Base-by-base conservation (phyloP, 2,329 filamentous ascomycete species). In the Leptographium galeiforme region DNA sequence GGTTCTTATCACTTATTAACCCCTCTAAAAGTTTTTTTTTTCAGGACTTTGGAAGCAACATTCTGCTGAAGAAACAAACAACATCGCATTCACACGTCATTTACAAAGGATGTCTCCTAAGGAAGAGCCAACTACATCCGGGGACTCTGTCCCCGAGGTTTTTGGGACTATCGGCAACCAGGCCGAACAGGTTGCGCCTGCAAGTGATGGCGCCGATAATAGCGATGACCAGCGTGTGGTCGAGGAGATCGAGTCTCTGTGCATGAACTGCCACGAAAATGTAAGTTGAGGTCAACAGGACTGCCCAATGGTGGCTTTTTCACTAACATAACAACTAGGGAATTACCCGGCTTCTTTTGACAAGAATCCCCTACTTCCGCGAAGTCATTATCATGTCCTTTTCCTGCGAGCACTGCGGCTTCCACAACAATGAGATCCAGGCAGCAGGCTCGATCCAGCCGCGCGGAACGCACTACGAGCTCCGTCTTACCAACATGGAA, bases 371-470 rank as follows among this genome's bases (percentile, higher is more conserved):
- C 16, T 97, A 89, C 76, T 98, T 98, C 75, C 89, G 89, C 72
- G 91, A 98, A 68, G 84, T 98, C 58, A 89, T 98, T 63, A 81
- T 98, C 68, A 95, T 96, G 84, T 97, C 91, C 57, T 98, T 98
- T 69, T 79, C 81, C 60, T 98, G 93, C 74, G 82, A 88, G 7
- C 81, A 96, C 69, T 98, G 93, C 72, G 75, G 82, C 65, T 85
- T 91, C 70, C 82, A 85, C 60, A 95, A 97, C 73, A 90, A 90
- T 68, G 91, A 96, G 63, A 86, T 98, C 61, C 91, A 96, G 66
- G 83, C 90, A 10, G 93, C 93, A 33, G 89, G 89, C 57, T 81
- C 89, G 61, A 91, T 97, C 57, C 93, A 97, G 70, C 85, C 89
- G 62, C 87, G 87, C 63, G 93, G 93, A 52, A 77, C 81, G 19